phyloP scores from a whole-genome alignment of 2,329 filamentous ascomycete species.

The Aspergillus tanneri region DNA sequence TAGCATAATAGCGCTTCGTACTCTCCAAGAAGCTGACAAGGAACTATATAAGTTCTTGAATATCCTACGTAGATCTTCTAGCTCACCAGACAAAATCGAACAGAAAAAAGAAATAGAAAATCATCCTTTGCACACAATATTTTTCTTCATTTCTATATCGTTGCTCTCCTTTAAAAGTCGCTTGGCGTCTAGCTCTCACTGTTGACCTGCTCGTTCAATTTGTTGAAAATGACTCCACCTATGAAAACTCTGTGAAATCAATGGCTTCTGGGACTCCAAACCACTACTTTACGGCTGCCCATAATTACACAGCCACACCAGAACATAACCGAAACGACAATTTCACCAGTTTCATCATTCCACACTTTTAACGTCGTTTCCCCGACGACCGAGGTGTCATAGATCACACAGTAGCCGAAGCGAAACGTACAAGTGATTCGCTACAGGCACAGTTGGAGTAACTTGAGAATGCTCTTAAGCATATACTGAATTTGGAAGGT shows the following conservation, averaged over 20 bases:
- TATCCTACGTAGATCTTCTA: too few species aligned
- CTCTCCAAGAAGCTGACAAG: too few species aligned
- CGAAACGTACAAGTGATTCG: not conserved
- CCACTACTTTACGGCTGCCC: constrained; percentile 5
- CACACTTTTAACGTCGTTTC: not conserved
- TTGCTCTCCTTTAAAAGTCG: too few species aligned
- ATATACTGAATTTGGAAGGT: constrained; percentile 7
- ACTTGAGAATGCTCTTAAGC: constrained; percentile 6
- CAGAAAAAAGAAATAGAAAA: too few species aligned
- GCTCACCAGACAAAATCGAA: too few species aligned
- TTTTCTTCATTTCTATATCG: too few species aligned
- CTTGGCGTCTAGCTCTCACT: too few species aligned
- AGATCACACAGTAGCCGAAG: constrained; percentile 5
- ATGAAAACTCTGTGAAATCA: constrained; percentile 6
- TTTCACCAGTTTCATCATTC: not conserved
- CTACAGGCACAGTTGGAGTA: not conserved
- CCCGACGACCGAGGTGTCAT: not conserved
- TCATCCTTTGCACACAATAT: too few species aligned
- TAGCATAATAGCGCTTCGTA: too few species aligned
- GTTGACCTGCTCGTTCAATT: not conserved
- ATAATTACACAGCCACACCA: constrained; percentile 5
- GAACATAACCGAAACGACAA: not conserved
- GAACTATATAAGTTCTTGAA: too few species aligned
- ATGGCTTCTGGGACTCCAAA: constrained; percentile 6
- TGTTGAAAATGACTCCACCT: not conserved